These are phyloP conservation scores for Vicia villosa DNA, from an alignment of 306 rosid genomes.

Conservation along the genomic window DNA sequence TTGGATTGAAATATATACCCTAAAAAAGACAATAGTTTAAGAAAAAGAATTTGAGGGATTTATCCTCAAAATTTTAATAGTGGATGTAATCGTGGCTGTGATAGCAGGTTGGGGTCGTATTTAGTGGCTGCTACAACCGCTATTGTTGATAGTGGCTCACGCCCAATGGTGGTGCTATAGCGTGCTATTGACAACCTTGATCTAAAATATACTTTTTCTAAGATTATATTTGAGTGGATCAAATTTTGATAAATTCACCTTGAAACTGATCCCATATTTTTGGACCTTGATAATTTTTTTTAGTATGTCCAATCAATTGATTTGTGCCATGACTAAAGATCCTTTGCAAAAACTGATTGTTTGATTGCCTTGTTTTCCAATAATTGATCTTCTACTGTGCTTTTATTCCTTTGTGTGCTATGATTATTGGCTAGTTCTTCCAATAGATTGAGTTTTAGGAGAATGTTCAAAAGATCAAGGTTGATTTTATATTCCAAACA, in stretches of 20 bases:
- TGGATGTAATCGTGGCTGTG: no score
- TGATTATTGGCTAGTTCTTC: conserved; percentile 8
- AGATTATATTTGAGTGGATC: background rate
- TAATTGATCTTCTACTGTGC: background rate
- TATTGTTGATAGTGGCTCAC: no score
- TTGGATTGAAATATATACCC: no score
- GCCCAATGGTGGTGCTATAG: no score
- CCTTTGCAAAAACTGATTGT: background rate
- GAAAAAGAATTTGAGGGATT: no score
- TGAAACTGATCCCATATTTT: background rate
- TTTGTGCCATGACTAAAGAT: background rate
- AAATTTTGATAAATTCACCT: background rate
- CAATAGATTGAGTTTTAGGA: background rate
- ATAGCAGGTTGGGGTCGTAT: no score
- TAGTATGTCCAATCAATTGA: background rate
- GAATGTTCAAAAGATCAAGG: background rate
- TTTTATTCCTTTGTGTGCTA: conserved; percentile 2
- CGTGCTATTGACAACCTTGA: no score
- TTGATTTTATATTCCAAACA: background rate
- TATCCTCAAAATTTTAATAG: no score
- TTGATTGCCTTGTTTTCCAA: background rate
- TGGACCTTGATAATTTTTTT: background rate
- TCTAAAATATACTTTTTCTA: background rate
- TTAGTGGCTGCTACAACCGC: no score
- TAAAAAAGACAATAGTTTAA: no score